Evolutionary conservation across 108 stramenopile genomes (phyloP), one percentile per base, ranked within the genome.

Genomic region (Phaeodactylum tricornutum): DNA sequence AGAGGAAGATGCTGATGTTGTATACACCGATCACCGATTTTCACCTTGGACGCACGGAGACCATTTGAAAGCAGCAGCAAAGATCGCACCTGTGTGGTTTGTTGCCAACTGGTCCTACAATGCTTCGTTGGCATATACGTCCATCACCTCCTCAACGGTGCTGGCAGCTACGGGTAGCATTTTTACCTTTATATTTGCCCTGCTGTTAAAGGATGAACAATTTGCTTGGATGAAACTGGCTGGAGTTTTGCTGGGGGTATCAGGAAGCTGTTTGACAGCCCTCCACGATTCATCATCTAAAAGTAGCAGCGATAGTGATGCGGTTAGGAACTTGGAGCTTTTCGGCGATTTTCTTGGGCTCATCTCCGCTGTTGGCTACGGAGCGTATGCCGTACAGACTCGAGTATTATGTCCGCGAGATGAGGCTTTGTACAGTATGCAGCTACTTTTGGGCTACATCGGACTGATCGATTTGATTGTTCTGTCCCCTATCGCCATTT

Each of bases 41-140:
- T 15, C 14, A 5, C 39, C 11, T 36, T 61, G 73, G 67, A 74
- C 69, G 8, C 43, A 50, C n/a, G 34, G 27, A 8, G 71, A 73
- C 44, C 73, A 74, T 28, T 28, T 54, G 8, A 29, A 57, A 32
- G 71, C 67, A 29, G 66, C 62, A 23, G 50, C 54, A 45, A 65
- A 71, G 41, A 64, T 95, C 49, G 71, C 83, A 9, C 92, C 91
- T 15, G 30, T 95, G 7, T 98, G 94, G 93, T 96, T 96, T 69
- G 24, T 82, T 14, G 83, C 92, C 20, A 93, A 95, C 55, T 92
- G 67, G 43, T 57, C 72, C 30, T 98, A 98, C 68, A 93, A 91
- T 61, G 42, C 70, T 9, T 74, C 71, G 20, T 69, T 98, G 27
- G 53, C 54, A 46, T 75, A 64, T 46, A 92, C 91, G n/a, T 72